These are phyloP conservation scores for Trametes coccinea DNA, from an alignment of 768 basidiomycete genomes.

Conservation along the genomic window DNA sequence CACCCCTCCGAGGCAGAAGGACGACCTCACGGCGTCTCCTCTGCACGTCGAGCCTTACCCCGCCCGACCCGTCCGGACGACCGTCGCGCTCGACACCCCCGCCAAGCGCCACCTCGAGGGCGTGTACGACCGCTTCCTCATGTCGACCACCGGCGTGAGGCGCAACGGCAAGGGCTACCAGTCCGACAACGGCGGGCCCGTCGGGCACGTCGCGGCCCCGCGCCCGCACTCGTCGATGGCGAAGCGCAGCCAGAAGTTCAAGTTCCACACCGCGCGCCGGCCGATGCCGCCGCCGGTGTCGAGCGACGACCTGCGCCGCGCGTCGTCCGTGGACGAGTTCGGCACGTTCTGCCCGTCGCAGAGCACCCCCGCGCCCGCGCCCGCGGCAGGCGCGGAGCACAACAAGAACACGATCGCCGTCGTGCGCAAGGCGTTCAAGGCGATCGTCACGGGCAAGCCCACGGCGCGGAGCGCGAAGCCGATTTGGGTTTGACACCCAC, in stretches of 20 bases:
- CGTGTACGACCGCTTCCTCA: slow-evolving; percentile 76
- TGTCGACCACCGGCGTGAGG: slow-evolving; percentile 80
- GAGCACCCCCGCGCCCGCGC: slow-evolving; percentile 24
- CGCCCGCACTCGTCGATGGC: slow-evolving; percentile 29
- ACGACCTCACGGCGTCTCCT: slow-evolving; percentile 63
- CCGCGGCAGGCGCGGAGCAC: slow-evolving; percentile 41
- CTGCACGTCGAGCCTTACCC: slow-evolving; percentile 68
- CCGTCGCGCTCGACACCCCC: slow-evolving; percentile 50
- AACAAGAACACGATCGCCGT: slow-evolving; percentile 51
- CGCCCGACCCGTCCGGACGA: slow-evolving; percentile 40
- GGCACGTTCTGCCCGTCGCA: slow-evolving; percentile 37
- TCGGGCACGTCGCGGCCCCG: slow-evolving; percentile 33
- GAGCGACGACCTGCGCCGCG: slow-evolving; percentile 55
- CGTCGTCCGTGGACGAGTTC: slow-evolving; percentile 64
- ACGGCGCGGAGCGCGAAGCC: slow-evolving; percentile 14
- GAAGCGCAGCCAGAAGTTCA: slow-evolving; percentile 41
- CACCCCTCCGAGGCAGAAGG: slow-evolving; percentile 43
- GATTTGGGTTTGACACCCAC: slow-evolving; percentile 12
- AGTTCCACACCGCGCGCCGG: slow-evolving; percentile 47
- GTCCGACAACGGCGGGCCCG: slow-evolving; percentile 57
- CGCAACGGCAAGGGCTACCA: slow-evolving; percentile 82
- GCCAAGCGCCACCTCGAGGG: slow-evolving; percentile 60
- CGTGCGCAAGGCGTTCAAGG: slow-evolving; percentile 73
- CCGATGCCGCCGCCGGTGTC: slow-evolving; percentile 75
- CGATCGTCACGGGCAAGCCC: slow-evolving; percentile 65